Conservation (phyloP, 345 rosid species). For the Eucalyptus guilfoylei region DNA sequence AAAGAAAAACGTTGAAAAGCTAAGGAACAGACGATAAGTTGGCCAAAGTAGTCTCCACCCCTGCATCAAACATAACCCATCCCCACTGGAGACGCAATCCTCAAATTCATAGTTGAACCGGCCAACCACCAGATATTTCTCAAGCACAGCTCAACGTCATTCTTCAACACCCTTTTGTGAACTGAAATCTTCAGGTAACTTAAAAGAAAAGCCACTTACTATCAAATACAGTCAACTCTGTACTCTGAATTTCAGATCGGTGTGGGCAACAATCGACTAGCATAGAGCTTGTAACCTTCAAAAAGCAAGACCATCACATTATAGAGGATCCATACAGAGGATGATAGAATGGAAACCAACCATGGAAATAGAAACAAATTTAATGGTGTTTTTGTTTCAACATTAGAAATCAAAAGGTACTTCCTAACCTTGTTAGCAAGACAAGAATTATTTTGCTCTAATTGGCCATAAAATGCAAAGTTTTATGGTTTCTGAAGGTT, state of each 20-base stretch:
- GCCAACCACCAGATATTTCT: not conserved
- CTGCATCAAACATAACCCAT: not conserved
- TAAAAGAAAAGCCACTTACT: not conserved
- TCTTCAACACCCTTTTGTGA: not conserved
- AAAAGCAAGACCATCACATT: no score
- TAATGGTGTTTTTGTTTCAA: not conserved
- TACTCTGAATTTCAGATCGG: no score
- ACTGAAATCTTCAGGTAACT: no score
- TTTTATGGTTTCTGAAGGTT: not conserved
- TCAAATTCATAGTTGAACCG: not conserved
- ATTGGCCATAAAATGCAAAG: not conserved
- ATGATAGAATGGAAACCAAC: not conserved
- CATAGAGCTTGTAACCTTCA: no score
- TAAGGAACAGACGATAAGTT: not conserved
- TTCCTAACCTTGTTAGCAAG: not conserved
- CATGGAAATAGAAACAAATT: not conserved
- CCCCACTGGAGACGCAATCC: not conserved
- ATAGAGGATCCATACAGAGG: not conserved
- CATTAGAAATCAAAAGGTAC: not conserved
- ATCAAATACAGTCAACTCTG: fast-evolving
- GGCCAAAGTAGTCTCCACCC: not conserved
- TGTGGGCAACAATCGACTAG: not conserved
- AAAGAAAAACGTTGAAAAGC: not conserved
- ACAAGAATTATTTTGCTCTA: not conserved
- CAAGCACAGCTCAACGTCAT: fast-evolving